Percentiles rank a stretch among this genome's conserved stretches.
Conservation (phyloP, 495 filamentous ascomycete species). For the Xylaria grammica region DNA sequence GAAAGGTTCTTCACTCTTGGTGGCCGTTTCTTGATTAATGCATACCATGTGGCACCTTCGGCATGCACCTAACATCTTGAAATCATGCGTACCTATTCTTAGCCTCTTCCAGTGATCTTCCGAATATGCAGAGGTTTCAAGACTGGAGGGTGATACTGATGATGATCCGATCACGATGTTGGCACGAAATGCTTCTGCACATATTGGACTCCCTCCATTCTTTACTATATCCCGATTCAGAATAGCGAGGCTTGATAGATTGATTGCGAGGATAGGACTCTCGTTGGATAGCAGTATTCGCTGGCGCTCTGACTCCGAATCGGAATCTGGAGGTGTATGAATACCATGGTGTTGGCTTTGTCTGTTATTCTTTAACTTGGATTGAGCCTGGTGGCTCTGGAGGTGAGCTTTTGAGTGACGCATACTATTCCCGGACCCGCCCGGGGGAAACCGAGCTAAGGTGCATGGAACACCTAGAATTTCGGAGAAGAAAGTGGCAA, state of each 20-base stretch:
- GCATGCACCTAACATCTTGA: slow-evolving; percentile 80
- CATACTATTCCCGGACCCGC: slow-evolving; percentile 56
- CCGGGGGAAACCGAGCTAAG: slow-evolving; percentile 78
- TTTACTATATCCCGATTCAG: slow-evolving; percentile 73
- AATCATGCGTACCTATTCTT: slow-evolving; percentile 57
- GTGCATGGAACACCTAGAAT: slow-evolving; percentile 77
- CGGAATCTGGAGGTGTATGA: slow-evolving; percentile 55
- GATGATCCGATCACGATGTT: slow-evolving; percentile 72
- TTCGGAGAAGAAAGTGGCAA: slow-evolving; percentile 75
- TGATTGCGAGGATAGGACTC: slow-evolving; percentile 86
- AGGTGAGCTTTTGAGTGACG: slow-evolving; percentile 71
- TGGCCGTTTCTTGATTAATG: slow-evolving; percentile 81
- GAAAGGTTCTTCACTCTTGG: slow-evolving; percentile 82
- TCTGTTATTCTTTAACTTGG: slow-evolving; percentile 23
- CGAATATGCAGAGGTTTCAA: slow-evolving; percentile 39
- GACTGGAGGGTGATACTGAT: slow-evolving; percentile 24
- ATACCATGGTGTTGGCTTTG: slow-evolving; percentile 57
- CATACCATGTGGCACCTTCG: slow-evolving; percentile 95
- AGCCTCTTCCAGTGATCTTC: slow-evolving; percentile 64
- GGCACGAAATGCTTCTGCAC: slow-evolving; percentile 74
- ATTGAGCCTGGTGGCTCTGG: slow-evolving; percentile 52
- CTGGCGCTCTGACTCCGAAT: slow-evolving; percentile 45
- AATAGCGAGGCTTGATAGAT: slow-evolving; percentile 74
- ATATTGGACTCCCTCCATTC: slow-evolving; percentile 62
- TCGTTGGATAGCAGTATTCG: slow-evolving; percentile 88